These are phyloP conservation scores for Neoboletus magnificus DNA, from an alignment of 768 basidiomycete species.

Conservation along the genomic window DNA sequence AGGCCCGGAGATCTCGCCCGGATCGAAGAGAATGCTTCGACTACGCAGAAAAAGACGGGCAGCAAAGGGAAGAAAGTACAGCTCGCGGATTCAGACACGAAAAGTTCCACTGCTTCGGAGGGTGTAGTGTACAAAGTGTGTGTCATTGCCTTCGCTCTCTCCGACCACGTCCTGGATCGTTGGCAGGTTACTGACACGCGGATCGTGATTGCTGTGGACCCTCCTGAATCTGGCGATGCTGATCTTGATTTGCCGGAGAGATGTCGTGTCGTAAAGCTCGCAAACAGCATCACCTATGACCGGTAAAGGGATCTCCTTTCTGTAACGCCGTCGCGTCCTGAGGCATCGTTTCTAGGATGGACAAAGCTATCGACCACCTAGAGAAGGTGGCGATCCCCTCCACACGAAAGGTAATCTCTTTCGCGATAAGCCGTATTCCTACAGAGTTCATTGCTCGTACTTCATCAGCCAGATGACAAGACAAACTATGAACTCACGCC, in stretches of 20 bases:
- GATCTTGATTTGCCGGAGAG: slow-evolving; percentile 82
- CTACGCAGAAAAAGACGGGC: slow-evolving; percentile 40
- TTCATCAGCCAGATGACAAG: slow-evolving; percentile 38
- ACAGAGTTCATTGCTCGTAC: background rate
- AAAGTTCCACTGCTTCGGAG: slow-evolving; percentile 45
- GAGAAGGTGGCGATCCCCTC: slow-evolving; percentile 42
- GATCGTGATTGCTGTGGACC: slow-evolving; percentile 77
- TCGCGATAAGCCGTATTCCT: background rate
- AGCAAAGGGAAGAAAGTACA: slow-evolving; percentile 45
- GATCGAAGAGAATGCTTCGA: slow-evolving; percentile 67
- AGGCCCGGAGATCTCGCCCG: slow-evolving; percentile 89
- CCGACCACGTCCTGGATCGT: background rate
- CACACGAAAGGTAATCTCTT: slow-evolving; percentile 18
- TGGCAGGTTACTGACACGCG: slow-evolving; percentile 72
- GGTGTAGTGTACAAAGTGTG: slow-evolving; percentile 85
- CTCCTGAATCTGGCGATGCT: slow-evolving; percentile 53
- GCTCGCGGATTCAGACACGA: slow-evolving; percentile 35
- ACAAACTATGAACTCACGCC: slow-evolving; percentile 42
- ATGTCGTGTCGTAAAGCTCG: slow-evolving; percentile 82
- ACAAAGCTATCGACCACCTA: slow-evolving; percentile 69
- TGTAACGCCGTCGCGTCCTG: background rate
- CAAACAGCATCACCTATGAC: slow-evolving; percentile 90
- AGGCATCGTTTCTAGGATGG: slow-evolving; percentile 63
- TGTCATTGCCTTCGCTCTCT: background rate
- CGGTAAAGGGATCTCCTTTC: slow-evolving; percentile 40